Percentiles rank a stretch among this genome's conserved stretches.
phyloP scores from a whole-genome alignment of 805 yeast genomes.

The Saccharomycopsis sp. region DNA sequence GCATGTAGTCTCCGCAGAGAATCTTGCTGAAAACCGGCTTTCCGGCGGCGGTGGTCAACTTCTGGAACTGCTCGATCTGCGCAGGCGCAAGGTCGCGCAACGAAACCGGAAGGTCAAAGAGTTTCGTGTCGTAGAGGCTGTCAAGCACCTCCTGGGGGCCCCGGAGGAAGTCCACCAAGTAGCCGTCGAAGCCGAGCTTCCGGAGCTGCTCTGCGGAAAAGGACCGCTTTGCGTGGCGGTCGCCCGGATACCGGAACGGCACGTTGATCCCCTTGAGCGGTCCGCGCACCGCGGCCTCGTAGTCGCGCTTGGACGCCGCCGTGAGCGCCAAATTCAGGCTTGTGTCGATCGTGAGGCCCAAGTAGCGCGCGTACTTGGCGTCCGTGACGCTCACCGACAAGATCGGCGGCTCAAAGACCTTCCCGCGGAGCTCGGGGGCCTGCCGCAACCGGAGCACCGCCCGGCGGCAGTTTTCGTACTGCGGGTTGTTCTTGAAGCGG shows the following conservation, averaged over 20 bases:
- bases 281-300: slow-evolving; percentile 35
- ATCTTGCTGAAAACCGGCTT: slow-evolving; percentile 46
- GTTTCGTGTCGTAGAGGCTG: slow-evolving; percentile 49
- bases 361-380: slow-evolving; percentile 41
- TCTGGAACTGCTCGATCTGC: slow-evolving; percentile 33
- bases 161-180: slow-evolving; percentile 55
- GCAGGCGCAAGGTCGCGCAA: slow-evolving; percentile 36
- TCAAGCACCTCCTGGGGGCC: slow-evolving; percentile 70
- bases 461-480: slow-evolving; percentile 29
- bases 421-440: slow-evolving; percentile 32
- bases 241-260: slow-evolving; percentile 46
- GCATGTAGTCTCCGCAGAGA: slow-evolving; percentile 50
- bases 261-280: slow-evolving; percentile 42
- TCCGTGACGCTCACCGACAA: slow-evolving; percentile 53
- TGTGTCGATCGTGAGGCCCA: slow-evolving; percentile 51
- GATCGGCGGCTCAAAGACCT: slow-evolving; percentile 69
- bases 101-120: slow-evolving; percentile 56
- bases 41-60: slow-evolving; percentile 34
- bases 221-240: slow-evolving; percentile 22
- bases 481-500: slow-evolving; percentile 23
- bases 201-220: slow-evolving; percentile 33
- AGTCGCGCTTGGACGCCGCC: slow-evolving; percentile 46
- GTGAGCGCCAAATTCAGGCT: slow-evolving; percentile 58
- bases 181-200: slow-evolving; percentile 72
- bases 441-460: slow-evolving; percentile 31